Percentiles rank a stretch among this genome's conserved stretches.
Evolutionary conservation across 148 eudicot species (phyloP).

Genomic region (Amaranthus hypochondriacus): DNA sequence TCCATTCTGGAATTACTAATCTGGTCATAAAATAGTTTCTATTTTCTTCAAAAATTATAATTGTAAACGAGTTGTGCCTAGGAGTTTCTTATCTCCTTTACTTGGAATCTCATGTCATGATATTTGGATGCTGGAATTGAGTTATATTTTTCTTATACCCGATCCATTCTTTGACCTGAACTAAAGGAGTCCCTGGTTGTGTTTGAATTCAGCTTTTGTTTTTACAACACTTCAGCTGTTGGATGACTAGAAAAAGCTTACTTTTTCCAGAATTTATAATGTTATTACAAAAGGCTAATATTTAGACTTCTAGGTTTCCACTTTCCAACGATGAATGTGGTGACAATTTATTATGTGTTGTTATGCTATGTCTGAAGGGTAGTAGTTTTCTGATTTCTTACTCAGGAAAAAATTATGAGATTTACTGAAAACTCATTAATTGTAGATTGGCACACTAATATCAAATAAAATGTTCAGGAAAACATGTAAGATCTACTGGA

Average conservation of each 20-base stretch:
- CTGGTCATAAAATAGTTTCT: background rate
- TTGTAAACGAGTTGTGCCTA: background rate
- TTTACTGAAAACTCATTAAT: background rate
- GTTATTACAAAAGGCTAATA: background rate
- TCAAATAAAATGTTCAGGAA: background rate
- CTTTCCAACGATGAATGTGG: background rate
- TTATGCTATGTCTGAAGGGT: background rate
- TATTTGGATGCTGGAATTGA: background rate
- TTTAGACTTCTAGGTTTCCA: background rate
- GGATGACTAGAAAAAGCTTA: background rate
- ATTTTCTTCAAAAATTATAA: background rate
- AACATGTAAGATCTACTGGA: background rate
- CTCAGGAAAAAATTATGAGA: background rate
- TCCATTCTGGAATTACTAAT: background rate
- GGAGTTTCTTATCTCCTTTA: background rate
- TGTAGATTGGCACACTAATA: background rate
- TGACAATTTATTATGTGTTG: background rate
- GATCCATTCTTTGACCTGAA: background rate
- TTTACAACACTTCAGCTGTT: background rate
- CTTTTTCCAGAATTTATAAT: background rate
- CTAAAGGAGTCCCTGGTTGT: background rate
- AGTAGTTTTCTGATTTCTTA: too few relatives aligned
- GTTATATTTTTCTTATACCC: background rate
- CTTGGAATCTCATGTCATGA: background rate
- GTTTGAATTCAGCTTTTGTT: background rate